Evolutionary conservation across 257 asterid genomes (phyloP).

Genomic region (Hygrophila difformis): DNA sequence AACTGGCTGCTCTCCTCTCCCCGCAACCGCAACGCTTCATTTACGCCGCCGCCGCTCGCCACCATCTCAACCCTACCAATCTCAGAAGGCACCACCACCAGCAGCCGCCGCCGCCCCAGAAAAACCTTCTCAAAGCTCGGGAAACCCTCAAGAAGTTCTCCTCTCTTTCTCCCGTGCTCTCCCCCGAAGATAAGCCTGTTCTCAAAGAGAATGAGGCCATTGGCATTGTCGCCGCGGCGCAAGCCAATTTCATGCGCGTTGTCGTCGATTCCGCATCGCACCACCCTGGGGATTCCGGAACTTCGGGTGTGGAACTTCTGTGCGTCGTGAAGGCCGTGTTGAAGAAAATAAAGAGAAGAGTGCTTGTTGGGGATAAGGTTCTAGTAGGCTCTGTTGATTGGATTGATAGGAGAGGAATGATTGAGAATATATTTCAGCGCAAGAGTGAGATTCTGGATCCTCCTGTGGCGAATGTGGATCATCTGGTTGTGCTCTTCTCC

Average conservation of each 20-base stretch:
- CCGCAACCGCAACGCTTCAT: slow-evolving; percentile 23
- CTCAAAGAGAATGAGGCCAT: slow-evolving; percentile 64
- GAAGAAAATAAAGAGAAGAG: slow-evolving; percentile 92
- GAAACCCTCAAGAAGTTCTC: slow-evolving; percentile 54
- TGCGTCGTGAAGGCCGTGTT: slow-evolving; percentile 88
- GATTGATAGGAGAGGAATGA: slow-evolving; percentile 85
- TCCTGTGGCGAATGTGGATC: slow-evolving; percentile 91
- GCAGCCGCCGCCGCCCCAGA: slow-evolving; percentile 51
- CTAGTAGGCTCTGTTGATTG: slow-evolving; percentile 84
- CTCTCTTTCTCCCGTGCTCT: slow-evolving; percentile 55
- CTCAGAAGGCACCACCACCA: slow-evolving; percentile 42
- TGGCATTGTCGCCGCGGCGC: slow-evolving; percentile 79
- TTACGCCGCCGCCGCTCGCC: slow-evolving; percentile 25
- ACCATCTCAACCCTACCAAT: slow-evolving; percentile 30
- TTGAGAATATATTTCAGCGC: slow-evolving; percentile 76
- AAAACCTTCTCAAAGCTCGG: slow-evolving; percentile 57
- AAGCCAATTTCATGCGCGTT: slow-evolving; percentile 97
- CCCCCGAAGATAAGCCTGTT: slow-evolving; percentile 38
- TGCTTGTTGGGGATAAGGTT: slow-evolving; percentile 88
- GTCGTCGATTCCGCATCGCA: slow-evolving; percentile 41
- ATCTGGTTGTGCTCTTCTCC: slow-evolving; percentile 70
- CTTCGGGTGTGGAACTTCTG: slow-evolving; percentile 58
- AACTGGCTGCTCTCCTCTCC: slow-evolving; percentile 28
- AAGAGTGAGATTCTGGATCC: slow-evolving; percentile 75
- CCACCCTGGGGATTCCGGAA: slow-evolving; percentile 19